These are phyloP conservation scores for Maudiozyma pseudohumilis DNA, from an alignment of 805 yeast genomes.

Conservation along the genomic window DNA sequence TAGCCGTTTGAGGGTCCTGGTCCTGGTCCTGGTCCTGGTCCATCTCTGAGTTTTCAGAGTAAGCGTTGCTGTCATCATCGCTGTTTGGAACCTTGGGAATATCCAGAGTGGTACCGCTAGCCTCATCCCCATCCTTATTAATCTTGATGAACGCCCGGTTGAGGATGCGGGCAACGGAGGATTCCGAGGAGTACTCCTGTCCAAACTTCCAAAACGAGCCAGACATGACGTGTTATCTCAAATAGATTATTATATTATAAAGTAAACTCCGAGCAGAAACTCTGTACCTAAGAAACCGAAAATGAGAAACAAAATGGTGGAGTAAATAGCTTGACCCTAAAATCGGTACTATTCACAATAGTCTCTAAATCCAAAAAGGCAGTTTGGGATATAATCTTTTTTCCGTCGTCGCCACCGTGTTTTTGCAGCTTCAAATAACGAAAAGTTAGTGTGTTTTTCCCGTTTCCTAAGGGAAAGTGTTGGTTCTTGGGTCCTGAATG, in stretches of 20 bases:
- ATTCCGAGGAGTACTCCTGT: conserved; percentile 44
- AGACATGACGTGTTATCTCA: conserved; percentile 22
- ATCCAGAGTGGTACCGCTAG: neutral
- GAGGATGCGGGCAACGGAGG: conserved; percentile 42
- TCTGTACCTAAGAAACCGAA: neutral
- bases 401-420: too few relatives aligned
- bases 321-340: too few relatives aligned
- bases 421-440: too few relatives aligned
- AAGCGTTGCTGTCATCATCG: conserved; percentile 4
- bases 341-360: neutral
- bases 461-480: too few relatives aligned
- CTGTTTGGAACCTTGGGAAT: neutral
- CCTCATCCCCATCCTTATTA: conserved; percentile 6
- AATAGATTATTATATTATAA: neutral
- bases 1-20: conserved; percentile 5
- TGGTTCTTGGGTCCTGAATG: too few relatives aligned
- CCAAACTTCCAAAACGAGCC: conserved; percentile 53
- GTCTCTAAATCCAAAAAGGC: neutral
- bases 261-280: too few relatives aligned
- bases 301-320: too few relatives aligned
- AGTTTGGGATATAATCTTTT: too few relatives aligned
- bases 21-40: conserved; percentile 11
- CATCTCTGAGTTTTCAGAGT: neutral
- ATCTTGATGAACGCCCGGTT: conserved; percentile 29
- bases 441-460: too few relatives aligned